These are phyloP conservation scores for Eustoma russellianum DNA, from an alignment of 257 asterid species.

Conservation along the genomic window DNA sequence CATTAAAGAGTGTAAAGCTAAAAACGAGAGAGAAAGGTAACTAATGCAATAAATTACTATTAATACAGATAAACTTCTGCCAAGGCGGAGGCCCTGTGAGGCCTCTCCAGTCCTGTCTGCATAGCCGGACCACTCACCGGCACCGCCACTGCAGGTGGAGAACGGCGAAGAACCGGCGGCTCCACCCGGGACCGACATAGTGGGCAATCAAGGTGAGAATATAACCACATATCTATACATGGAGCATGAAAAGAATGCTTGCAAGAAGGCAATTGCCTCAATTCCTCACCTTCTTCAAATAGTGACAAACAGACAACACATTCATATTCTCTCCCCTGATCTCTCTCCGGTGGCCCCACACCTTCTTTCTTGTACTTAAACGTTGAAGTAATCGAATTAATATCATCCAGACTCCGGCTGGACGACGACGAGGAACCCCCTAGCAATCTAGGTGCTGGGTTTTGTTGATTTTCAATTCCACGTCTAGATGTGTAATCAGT, in stretches of 20 bases:
- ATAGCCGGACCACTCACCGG: no score
- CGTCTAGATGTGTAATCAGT: neutral
- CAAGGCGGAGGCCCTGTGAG: conserved; percentile 14
- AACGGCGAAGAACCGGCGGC: conserved; percentile 9
- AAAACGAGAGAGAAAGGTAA: no score
- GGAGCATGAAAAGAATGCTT: conserved; percentile 61
- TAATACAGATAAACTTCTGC: no score
- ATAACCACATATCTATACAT: conserved; percentile 77
- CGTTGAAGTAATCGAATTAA: conserved; percentile 24
- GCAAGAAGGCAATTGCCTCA: conserved; percentile 48
- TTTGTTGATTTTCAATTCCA: neutral
- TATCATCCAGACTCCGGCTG: neutral
- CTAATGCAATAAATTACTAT: no score
- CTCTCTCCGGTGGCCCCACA: neutral
- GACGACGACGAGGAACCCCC: neutral
- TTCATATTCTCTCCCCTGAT: conserved; percentile 15
- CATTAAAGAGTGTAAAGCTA: no score
- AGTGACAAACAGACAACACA: conserved; percentile 64
- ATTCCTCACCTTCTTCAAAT: conserved; percentile 57
- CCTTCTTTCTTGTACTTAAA: conserved; percentile 51
- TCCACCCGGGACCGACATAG: conserved; percentile 62
- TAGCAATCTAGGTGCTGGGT: neutral
- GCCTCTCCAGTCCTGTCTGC: neutral
- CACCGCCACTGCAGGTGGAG: no score
- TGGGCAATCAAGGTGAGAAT: conserved; percentile 59